Percentiles rank a stretch among this genome's conserved stretches.
Conservation (phyloP, 257 asterid species). For the Solanum piurae region DNA sequence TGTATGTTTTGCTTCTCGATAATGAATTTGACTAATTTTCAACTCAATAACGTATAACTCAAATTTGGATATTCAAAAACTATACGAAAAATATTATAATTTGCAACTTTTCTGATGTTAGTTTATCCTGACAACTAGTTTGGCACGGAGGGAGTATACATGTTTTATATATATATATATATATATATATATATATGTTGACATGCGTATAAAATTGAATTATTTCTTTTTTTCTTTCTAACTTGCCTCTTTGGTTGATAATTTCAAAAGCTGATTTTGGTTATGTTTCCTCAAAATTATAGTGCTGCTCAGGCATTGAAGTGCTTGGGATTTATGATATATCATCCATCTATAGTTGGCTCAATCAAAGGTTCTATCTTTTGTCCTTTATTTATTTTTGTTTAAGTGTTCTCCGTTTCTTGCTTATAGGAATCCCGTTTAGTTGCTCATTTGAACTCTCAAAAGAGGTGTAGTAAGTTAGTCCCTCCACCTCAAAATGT, state of each 20-base stretch:
- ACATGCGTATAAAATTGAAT: not conserved
- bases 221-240: not conserved
- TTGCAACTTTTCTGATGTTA: not conserved
- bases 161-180: not conserved
- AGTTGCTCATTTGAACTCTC: not conserved
- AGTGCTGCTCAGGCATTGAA: constrained; percentile 80
- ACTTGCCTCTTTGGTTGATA: not conserved
- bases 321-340: constrained; percentile 82
- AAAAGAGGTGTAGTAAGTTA: not conserved
- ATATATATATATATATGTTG: not conserved
- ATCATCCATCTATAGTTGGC: constrained; percentile 52
- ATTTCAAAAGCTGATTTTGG: not conserved
- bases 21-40: not conserved
- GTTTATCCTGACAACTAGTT: not conserved
- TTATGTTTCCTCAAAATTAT: not conserved
- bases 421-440: not conserved
- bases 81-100: not conserved
- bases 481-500: not conserved
- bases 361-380: constrained; percentile 36
- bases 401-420: not conserved
- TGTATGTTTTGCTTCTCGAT: not conserved
- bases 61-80: not conserved
- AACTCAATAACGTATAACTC: not conserved
- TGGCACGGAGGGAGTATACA: not conserved
- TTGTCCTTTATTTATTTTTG: not conserved